Base-by-base conservation (phyloP, 441 rosid species). In the Euphorbia celastroides region DNA sequence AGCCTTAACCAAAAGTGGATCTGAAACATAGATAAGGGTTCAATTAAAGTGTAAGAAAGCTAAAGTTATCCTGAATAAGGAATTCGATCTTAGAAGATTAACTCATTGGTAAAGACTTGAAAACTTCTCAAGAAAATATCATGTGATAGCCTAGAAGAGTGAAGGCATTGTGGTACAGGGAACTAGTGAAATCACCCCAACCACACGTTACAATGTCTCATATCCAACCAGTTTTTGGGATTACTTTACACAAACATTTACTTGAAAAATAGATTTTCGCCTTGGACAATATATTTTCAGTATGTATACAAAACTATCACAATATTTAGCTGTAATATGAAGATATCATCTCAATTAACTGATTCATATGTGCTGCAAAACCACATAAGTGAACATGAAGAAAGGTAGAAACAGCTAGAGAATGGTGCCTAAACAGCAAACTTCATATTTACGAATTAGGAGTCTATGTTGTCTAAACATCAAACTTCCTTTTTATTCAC, bases 1-100 rank as follows among this genome's bases (percentile, higher is more conserved):
- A 78, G 95, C 97, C 81, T 90, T 90, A 58, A 93, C 89, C 87
- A 90, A 77, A 26, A 93, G 71, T 46, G 93, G 96, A 81, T 90
- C 93, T 90, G 81, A 51, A 74, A 38, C 7, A 34, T 34, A 66
- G 70, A 72, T 48, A 76, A 9, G 55, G 67, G 73, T 20, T 28
- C 22, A 61, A 66, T 19, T 38, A 64, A 9, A 56, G 48, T 57
- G 17, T 57, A 25, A 41, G 42, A 7, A 56, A 57, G 19, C 23
- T 26, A 31, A 17, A n/a, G 17, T 34, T 22, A n/a, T n/a, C 22
- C 16, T n/a, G 41, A 41, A 66, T 7, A 22, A 42, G 13, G 9
- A 34, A 54, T 13, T 19, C 41, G 57, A 19, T 10, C 17, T 7
- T 22, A 25, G 17, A 26, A 31, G 25, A 13, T 54, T 42, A 61